Conservation (phyloP, 2,329 filamentous ascomycete species). For the Esteya vermicola region DNA sequence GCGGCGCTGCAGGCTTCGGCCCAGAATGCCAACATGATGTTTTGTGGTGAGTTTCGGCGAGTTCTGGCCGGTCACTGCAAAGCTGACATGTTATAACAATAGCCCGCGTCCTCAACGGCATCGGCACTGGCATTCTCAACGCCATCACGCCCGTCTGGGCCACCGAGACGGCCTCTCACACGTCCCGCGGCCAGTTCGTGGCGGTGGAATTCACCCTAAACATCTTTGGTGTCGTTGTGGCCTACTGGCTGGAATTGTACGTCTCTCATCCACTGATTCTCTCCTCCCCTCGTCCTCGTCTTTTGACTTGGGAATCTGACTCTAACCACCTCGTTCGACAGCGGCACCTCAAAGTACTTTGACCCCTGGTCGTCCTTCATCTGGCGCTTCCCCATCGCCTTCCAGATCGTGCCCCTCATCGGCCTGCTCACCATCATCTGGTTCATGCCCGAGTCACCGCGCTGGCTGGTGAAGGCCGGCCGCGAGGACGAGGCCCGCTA, state of each 20-base stretch:
- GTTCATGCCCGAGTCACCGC: slow-evolving; percentile 27
- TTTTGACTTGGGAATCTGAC: no score
- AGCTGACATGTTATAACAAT: no score
- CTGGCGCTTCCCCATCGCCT: slow-evolving; percentile 20
- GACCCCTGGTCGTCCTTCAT: not conserved
- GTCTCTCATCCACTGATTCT: no score
- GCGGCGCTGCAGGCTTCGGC: slow-evolving; percentile 52
- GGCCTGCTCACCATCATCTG: slow-evolving; percentile 6
- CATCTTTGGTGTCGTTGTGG: slow-evolving; percentile 15
- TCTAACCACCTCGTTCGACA: no score
- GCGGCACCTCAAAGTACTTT: no score
- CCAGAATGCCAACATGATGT: slow-evolving; percentile 56
- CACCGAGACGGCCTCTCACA: slow-evolving; percentile 55
- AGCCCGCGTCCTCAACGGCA: slow-evolving; percentile 34
- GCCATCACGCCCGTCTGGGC: slow-evolving; percentile 60
- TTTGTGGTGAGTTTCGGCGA: no score
- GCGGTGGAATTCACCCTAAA: slow-evolving; percentile 51
- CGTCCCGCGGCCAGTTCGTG: slow-evolving; percentile 52
- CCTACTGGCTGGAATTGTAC: slow-evolving; percentile 1
- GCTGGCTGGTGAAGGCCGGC: slow-evolving; percentile 15
- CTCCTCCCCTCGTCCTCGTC: no score
- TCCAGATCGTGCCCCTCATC: slow-evolving; percentile 12
- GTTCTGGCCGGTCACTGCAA: no score
- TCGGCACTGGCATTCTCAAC: slow-evolving; percentile 56
- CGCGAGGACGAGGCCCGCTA: slow-evolving; percentile 16